Evolutionary conservation across 2,329 filamentous ascomycete species (phyloP).

Genomic region (Pseudofabraea citricarpa): DNA sequence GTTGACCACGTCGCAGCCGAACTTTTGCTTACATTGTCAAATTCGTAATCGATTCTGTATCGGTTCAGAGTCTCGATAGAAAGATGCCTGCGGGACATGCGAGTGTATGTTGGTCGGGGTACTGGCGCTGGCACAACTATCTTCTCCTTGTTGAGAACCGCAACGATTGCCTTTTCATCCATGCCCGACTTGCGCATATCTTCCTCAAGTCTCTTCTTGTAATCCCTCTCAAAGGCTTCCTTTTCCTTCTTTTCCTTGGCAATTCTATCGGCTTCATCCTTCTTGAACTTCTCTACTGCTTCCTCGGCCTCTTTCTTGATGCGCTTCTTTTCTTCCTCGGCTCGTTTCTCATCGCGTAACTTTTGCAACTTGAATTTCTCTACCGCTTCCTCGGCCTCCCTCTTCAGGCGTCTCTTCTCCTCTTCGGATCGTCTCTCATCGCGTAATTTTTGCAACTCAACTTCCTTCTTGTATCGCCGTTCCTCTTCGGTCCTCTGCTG

Average conservation of each 20-base stretch:
- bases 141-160: conserved; percentile 54
- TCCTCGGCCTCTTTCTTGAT: conserved; percentile 45
- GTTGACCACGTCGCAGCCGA: neutral
- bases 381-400: conserved; percentile 45
- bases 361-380: conserved; percentile 47
- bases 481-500: conserved; percentile 21
- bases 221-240: conserved; percentile 27
- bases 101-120: conserved; percentile 52
- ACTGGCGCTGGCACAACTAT: conserved; percentile 29
- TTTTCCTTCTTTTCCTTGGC: conserved; percentile 32
- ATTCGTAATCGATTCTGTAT: conserved; percentile 52
- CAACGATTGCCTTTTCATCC: conserved; percentile 52
- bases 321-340: conserved; percentile 41
- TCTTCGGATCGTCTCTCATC: conserved; percentile 34
- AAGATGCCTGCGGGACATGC: conserved; percentile 57
- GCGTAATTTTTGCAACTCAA: conserved; percentile 40
- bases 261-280: conserved; percentile 28
- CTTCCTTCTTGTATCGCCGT: conserved; percentile 29
- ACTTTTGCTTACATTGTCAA: conserved; percentile 44
- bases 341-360: too few species aligned
- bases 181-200: conserved; percentile 54
- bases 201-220: conserved; percentile 48
- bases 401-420: conserved; percentile 43
- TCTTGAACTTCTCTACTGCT: conserved; percentile 45
- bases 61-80: conserved; percentile 56